A percentile compares a stretch with the other conserved stretches of the same genome.
Evolutionary conservation across 495 filamentous ascomycete species (phyloP).

Genomic region (Sordaria brevicollis): DNA sequence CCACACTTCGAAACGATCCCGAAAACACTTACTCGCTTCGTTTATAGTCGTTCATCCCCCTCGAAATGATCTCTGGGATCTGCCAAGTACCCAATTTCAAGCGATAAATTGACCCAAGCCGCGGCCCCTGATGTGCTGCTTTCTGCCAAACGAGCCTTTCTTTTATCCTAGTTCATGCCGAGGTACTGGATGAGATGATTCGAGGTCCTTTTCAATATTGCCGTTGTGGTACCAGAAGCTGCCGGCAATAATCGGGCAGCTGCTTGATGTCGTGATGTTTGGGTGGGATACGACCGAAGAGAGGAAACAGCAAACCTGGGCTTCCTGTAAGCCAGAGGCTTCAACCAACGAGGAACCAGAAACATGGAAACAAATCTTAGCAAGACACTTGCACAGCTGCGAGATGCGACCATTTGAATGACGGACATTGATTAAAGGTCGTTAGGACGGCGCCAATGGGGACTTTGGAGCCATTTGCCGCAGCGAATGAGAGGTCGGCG

Average conservation of each 20-base stretch:
- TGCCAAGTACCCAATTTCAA: not conserved
- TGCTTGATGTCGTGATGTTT: not conserved
- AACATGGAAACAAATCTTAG: not conserved
- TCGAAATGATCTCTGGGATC: not conserved
- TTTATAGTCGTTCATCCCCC: not conserved
- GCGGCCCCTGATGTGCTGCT: constrained; percentile 4
- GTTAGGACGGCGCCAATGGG: not conserved
- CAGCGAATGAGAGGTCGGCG: not conserved
- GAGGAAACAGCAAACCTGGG: not conserved
- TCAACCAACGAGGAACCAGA: not conserved
- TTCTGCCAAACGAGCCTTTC: not conserved
- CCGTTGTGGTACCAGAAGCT: not conserved
- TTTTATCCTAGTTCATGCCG: not conserved
- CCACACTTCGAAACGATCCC: not conserved
- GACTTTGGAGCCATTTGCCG: not conserved
- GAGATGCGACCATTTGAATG: not conserved
- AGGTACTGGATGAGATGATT: not conserved
- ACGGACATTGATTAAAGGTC: not conserved
- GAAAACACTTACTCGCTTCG: not conserved
- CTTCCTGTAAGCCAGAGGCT: not conserved
- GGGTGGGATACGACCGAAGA: not conserved
- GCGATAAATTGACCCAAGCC: not conserved
- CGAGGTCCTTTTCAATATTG: not conserved
- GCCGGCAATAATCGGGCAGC: not conserved
- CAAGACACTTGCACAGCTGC: not conserved